phyloP scores from a whole-genome alignment of 208 protist species.

The Wallacemonas sp. region DNA sequence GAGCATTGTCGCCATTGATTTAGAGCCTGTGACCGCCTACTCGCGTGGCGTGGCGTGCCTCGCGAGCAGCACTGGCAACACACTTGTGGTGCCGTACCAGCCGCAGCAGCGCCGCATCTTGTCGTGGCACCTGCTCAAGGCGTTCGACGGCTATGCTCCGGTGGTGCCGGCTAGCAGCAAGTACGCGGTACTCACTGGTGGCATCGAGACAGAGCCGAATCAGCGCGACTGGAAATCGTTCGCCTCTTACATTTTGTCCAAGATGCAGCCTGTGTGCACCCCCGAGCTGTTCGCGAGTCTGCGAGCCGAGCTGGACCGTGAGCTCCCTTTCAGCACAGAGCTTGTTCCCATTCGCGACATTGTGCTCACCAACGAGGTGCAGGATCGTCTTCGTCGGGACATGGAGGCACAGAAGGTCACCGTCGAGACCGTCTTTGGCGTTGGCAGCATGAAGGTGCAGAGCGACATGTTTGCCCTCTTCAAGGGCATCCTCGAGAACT shows the following conservation, averaged over 20 bases:
- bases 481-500: constrained; percentile 52
- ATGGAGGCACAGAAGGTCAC: constrained; percentile 73
- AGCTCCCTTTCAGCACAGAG: constrained; percentile 79
- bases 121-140: constrained; percentile 53
- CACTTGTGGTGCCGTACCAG: constrained; percentile 68
- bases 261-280: constrained; percentile 56
- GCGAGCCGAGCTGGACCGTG: constrained; percentile 67
- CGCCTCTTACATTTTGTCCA: constrained; percentile 69
- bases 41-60: constrained; percentile 65
- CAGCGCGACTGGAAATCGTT: constrained; percentile 89
- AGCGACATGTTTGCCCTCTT: constrained; percentile 90
- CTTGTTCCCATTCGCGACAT: constrained; percentile 82
- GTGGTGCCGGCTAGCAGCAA: constrained; percentile 52
- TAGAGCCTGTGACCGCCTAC: constrained; percentile 74
- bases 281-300: constrained; percentile 29
- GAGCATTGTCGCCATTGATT: constrained; percentile 76
- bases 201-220: constrained; percentile 63
- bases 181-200: constrained; percentile 76
- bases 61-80: constrained; percentile 84
- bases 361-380: constrained; percentile 46
- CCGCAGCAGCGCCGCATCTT: constrained; percentile 73
- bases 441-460: constrained; percentile 81
- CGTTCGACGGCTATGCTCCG: constrained; percentile 75
- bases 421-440: constrained; percentile 53
- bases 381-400: constrained; percentile 69